Base-by-base conservation (phyloP, 2,329 filamentous ascomycete genomes). In the Aspergillus ustus region DNA sequence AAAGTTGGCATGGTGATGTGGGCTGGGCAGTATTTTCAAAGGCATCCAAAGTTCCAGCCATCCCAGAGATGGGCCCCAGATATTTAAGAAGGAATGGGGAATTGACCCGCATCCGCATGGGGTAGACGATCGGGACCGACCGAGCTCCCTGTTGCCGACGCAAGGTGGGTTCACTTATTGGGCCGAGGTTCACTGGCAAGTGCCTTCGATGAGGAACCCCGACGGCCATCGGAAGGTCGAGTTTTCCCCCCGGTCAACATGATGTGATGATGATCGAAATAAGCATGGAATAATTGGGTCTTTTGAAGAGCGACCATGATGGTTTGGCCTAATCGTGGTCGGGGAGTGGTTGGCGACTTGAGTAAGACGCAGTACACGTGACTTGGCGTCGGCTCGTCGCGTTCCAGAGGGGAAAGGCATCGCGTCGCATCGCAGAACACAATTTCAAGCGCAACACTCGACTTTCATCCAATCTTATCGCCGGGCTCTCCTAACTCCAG, bases 1-100 rank as follows among this genome's bases (percentile, higher is more conserved):
- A 78, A 91, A 92, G 54, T 75, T 67, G 50, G 78, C 72, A 56
- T 75, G 70, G 51, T 74, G 62, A 40, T 3, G 11, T 13, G 34
- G 11, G 34, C 34, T 40, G 34, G 34, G 34, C 11, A 40, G 11
- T 40, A 13, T 34, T 44, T 22, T 59, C n/a, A n/a, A 22, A 28
- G 25, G 11, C 52, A 40, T 31, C 17, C 13, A 22, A 17, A 20
- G 7, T 22, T 2, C n/a, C 17, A 17, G 34, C 28, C 28, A 50
- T 48, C 31, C 31, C 29, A 52, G 37, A 22, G 15, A 15, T 19
- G 49, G 34, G 45, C 6, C 22, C 49, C 49, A 5, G 34, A 28
- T 48, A 11, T 50, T 61, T 44, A 58, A 45, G 44, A 58, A 40
- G n/a, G 13, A 52, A 51, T 44, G 34, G 52, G 54, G 49, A 44